Percentiles rank a stretch among this genome's conserved stretches.
phyloP scores from a whole-genome alignment of 2,329 filamentous ascomycete genomes.

The Phyllosticta citribraziliensis region DNA sequence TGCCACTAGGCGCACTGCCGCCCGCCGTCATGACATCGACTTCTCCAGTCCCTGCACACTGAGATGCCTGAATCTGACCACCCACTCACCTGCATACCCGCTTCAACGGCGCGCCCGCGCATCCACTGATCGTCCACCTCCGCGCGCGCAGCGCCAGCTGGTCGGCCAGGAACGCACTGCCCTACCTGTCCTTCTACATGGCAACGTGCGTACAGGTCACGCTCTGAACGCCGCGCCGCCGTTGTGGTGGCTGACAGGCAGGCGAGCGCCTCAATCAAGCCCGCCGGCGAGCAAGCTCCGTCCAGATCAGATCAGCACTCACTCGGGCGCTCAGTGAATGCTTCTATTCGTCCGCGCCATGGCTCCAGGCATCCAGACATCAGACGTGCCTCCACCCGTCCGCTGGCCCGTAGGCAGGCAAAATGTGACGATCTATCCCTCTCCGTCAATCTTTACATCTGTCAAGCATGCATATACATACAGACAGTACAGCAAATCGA shows the following conservation, averaged over 20 bases:
- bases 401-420: too few relatives aligned
- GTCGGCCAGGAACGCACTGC: neutral
- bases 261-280: neutral
- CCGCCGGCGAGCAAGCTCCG: neutral
- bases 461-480: neutral
- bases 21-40: neutral
- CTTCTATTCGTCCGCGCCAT: neutral
- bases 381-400: neutral
- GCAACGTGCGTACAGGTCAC: neutral
- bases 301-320: neutral
- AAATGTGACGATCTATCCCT: neutral
- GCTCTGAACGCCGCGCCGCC: neutral
- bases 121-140: neutral
- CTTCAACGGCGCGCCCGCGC: neutral
- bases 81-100: neutral
- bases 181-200: too few relatives aligned
- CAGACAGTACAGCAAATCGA: neutral
- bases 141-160: neutral
- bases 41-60: neutral
- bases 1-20: neutral
- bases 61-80: neutral
- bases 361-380: neutral
- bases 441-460: neutral
- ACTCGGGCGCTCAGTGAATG: neutral
- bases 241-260: neutral